Conservation (phyloP, 1,284 basidiomycete species). For the Heterobasidion occidentale region DNA sequence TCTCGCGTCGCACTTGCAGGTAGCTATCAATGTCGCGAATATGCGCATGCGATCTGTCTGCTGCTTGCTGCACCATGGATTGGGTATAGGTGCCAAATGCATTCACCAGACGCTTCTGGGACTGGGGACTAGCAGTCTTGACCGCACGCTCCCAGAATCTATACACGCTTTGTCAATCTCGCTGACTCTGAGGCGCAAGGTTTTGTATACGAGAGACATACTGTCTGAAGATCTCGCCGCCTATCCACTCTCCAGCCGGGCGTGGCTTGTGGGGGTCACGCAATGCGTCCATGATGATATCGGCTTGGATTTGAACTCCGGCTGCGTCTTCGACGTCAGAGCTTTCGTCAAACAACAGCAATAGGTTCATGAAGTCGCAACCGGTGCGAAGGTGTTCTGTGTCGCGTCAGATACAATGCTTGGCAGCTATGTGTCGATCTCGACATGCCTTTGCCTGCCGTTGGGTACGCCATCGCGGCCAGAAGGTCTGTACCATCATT, state of each 20-base stretch:
- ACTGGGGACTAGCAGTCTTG: constrained; percentile 22
- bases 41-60: constrained; percentile 23
- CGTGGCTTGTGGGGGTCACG: constrained; percentile 16
- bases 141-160: constrained; percentile 33
- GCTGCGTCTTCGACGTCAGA: constrained; percentile 21
- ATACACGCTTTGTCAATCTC: neutral
- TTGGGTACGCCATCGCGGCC: constrained; percentile 13
- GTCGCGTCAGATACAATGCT: neutral
- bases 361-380: constrained; percentile 26
- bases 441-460: constrained; percentile 9
- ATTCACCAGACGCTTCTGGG: constrained; percentile 31
- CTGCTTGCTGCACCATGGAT: constrained; percentile 33
- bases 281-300: constrained; percentile 26
- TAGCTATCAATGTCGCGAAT: constrained; percentile 30
- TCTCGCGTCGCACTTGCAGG: constrained; percentile 30
- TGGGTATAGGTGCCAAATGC: constrained; percentile 29
- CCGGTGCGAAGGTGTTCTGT: constrained; percentile 11
- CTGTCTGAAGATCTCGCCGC: constrained; percentile 18
- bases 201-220: constrained; percentile 11
- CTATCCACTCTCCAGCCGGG: constrained; percentile 16
- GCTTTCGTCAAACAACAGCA: constrained; percentile 28
- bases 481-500: constrained; percentile 8
- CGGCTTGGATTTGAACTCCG: constrained; percentile 12
- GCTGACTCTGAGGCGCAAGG: neutral
- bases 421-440: neutral